Percentiles rank a stretch among this genome's conserved stretches.
Conservation (phyloP, 352 stramenopile genomes). For the Pythium periplocum region DNA sequence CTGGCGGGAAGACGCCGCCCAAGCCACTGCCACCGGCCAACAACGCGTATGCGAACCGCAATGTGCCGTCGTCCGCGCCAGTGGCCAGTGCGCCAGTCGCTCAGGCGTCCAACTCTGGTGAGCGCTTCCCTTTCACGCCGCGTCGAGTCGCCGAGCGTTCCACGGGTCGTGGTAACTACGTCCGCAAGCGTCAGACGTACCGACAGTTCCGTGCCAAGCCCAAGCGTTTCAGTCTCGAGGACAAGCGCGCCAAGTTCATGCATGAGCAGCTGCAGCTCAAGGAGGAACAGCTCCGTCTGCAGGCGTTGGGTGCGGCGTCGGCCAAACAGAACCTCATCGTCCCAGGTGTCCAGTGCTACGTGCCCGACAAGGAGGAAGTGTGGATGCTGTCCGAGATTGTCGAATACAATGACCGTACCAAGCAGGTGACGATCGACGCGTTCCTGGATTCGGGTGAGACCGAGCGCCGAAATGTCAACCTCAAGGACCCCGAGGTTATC, state of each 20-base stretch:
- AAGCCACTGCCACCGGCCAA: not conserved
- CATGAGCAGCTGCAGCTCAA: constrained; percentile 76
- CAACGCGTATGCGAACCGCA: not conserved
- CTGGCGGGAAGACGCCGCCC: not conserved
- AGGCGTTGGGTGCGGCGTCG: constrained; percentile 44
- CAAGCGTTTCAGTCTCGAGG: constrained; percentile 76
- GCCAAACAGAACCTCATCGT: constrained; percentile 85
- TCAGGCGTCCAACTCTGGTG: not conserved
- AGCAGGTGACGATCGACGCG: constrained; percentile 75
- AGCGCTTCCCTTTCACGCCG: constrained; percentile 33
- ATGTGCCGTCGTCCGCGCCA: constrained; percentile 4
- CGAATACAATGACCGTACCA: constrained; percentile 76
- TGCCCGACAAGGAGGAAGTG: constrained; percentile 83
- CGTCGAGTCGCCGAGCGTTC: constrained; percentile 53
- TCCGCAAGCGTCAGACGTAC: constrained; percentile 78
- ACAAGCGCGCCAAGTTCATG: constrained; percentile 81
- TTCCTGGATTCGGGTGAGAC: constrained; percentile 58
- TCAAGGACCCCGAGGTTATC: constrained; percentile 84
- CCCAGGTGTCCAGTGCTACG: constrained; percentile 84
- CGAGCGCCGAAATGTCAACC: constrained; percentile 67
- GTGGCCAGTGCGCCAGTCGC: not conserved
- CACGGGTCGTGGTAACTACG: constrained; percentile 57
- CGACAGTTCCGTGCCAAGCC: constrained; percentile 30
- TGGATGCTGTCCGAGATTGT: constrained; percentile 82
- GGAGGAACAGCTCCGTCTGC: constrained; percentile 64